Evolutionary conservation across 495 filamentous ascomycete genomes (phyloP).

Genomic region (Penicillium odoratum): DNA sequence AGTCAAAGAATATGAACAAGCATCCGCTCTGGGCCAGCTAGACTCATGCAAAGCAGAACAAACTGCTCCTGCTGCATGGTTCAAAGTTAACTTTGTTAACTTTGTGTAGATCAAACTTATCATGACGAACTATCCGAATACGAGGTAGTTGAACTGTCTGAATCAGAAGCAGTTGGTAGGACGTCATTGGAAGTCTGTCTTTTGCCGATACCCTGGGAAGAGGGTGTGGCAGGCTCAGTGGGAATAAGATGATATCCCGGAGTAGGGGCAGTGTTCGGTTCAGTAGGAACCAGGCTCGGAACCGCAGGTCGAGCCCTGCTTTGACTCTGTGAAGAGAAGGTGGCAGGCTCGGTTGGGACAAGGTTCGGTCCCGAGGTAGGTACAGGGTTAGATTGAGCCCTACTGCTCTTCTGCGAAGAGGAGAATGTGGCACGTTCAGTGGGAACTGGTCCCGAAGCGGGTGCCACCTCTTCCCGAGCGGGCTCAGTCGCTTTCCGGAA

Average conservation of each 20-base stretch:
- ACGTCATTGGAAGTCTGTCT: background rate
- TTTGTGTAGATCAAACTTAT: background rate
- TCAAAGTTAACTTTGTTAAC: background rate
- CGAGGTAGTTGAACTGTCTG: slow-evolving; percentile 18
- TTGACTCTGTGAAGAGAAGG: background rate
- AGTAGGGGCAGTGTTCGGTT: background rate
- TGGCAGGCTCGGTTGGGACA: slow-evolving; percentile 10
- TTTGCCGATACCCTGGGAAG: background rate
- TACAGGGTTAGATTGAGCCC: background rate
- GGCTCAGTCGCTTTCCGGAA: slow-evolving; percentile 21
- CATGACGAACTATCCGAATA: background rate
- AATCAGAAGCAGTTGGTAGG: slow-evolving; percentile 16
- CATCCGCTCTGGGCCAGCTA: background rate
- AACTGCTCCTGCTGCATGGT: background rate
- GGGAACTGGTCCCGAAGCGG: slow-evolving; percentile 5
- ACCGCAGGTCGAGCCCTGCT: slow-evolving; percentile 3
- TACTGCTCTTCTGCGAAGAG: no score
- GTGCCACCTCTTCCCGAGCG: slow-evolving; percentile 25
- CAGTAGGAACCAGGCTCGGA: no score
- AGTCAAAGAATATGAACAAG: no score
- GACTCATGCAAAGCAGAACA: background rate
- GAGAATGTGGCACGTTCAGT: background rate
- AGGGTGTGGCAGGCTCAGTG: background rate
- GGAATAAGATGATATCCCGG: slow-evolving; percentile 24
- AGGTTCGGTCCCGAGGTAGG: slow-evolving; percentile 21